Base-by-base conservation (phyloP, 2,329 filamentous ascomycete genomes). In the Dactylellina cionopaga region DNA sequence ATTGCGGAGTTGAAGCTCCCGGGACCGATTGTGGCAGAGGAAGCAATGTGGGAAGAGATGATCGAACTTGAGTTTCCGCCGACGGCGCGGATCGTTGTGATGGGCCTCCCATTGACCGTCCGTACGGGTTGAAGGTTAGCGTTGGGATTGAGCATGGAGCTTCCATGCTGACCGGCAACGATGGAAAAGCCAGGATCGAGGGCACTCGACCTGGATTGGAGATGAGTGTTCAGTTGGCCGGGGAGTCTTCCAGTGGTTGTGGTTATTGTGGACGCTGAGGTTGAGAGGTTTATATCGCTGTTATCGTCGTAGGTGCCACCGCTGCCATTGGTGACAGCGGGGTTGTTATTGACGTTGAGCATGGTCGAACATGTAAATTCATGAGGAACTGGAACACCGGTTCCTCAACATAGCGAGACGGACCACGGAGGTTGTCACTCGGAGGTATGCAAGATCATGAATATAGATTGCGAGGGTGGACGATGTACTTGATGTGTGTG, bases 1-100 rank as follows among this genome's bases (percentile, higher is more conserved):
- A 66, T 66, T 5, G 60, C 49, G 10, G 69, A 66, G 54, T 62
- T 73, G 54, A 73, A 73, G 44, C 69, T 73, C 2, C 60, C 69
- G 10, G 66, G 66, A 27, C 66, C 66, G 31, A 59, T 41, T 1
- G 52, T 24, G 25, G 44, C 27, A 17, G 60, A 49, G 5, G 65
- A 46, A 3, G 33, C 39, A 1, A 37, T 35, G 24, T 35, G 13
- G 13, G 46, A 43, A 24, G 15, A 15, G 25, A 51, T 51, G 37
- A 71, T 71, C 5, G 66, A 71, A 24, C 33, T 47, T 22, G 56
- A n/a, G 15, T 71, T 71, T 10, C 66, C 66, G 5, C 51, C 41
- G 24, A 71, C 44, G 35, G 66, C 58, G 29, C 66, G 66, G 37
- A 71, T 71, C 37, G 66, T 71, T 33, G 66, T 64, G 58, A 62